Percentiles rank a stretch among this genome's conserved stretches.
Conservation (phyloP, 805 yeast species). For the Isabelozyma heimii region DNA sequence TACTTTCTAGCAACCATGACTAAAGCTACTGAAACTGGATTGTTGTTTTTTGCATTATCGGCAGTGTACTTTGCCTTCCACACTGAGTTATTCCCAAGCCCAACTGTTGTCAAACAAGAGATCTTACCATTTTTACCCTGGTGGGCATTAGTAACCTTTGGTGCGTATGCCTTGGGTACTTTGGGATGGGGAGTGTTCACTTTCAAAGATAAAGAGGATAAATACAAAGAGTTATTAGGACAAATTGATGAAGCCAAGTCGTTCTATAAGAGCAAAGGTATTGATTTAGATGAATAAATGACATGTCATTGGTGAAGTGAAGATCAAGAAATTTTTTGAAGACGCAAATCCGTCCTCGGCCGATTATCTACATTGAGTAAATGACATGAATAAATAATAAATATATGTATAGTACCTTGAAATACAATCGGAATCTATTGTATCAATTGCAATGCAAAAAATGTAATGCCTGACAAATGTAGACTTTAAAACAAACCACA, state of each 20-base stretch:
- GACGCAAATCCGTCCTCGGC: too few relatives aligned
- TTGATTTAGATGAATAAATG: conserved; percentile 40
- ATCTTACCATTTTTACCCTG: conserved; percentile 66
- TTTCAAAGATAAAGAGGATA: conserved; percentile 68
- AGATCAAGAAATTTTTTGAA: background rate
- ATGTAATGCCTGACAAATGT: background rate
- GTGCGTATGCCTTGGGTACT: conserved; percentile 64
- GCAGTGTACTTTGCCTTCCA: conserved; percentile 54
- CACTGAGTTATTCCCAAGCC: conserved; percentile 54
- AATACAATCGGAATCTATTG: background rate
- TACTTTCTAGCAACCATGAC: conserved; percentile 43
- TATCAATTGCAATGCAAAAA: background rate
- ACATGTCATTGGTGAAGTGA: background rate
- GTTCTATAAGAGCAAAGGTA: conserved; percentile 54
- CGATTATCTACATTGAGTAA: background rate
- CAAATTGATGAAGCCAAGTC: conserved; percentile 63
- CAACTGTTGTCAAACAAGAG: conserved; percentile 45
- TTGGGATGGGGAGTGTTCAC: conserved; percentile 68
- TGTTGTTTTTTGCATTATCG: conserved; percentile 43
- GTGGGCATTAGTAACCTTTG: conserved; percentile 69
- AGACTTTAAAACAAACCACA: background rate
- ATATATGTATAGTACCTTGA: background rate
- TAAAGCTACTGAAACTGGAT: conserved; percentile 60
- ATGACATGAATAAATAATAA: background rate
- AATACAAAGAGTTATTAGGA: conserved; percentile 57